phyloP scores from a whole-genome alignment of 2,329 filamentous ascomycete species.

The Ophiocordyceps robertsii region DNA sequence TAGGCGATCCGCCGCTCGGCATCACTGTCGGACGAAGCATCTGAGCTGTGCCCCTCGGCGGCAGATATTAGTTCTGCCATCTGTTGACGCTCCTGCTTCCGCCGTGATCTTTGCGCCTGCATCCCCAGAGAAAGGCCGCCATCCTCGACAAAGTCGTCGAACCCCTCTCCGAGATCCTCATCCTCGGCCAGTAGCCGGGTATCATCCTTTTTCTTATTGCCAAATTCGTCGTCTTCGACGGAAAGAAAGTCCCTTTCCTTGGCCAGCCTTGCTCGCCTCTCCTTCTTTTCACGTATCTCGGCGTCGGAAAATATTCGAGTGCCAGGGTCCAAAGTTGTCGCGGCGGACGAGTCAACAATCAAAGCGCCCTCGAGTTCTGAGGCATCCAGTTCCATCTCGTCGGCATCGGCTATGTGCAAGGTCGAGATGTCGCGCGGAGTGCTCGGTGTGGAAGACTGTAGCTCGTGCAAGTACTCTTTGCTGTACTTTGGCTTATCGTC shows the following conservation, averaged over 20 bases:
- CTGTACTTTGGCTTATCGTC: constrained; percentile 69
- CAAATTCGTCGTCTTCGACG: constrained; percentile 40
- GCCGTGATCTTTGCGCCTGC: constrained; percentile 63
- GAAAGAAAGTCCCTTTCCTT: constrained; percentile 54
- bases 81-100: constrained; percentile 52
- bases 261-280: constrained; percentile 69
- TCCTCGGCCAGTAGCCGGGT: constrained; percentile 72
- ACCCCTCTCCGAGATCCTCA: constrained; percentile 86
- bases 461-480: constrained; percentile 72
- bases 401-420: constrained; percentile 29
- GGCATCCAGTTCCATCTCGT: constrained; percentile 41
- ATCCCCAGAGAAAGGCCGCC: constrained; percentile 65
- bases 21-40: constrained; percentile 55
- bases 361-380: constrained; percentile 50
- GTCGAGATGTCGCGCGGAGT: constrained; percentile 54
- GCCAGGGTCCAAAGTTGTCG: constrained; percentile 14
- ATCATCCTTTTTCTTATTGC: constrained; percentile 47
- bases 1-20: constrained; percentile 68
- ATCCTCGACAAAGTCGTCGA: constrained; percentile 83
- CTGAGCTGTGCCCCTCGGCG: constrained; percentile 54
- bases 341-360: constrained; percentile 41
- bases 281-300: constrained; percentile 85
- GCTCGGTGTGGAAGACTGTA: constrained; percentile 74
- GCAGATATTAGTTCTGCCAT: constrained; percentile 76
- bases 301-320: constrained; percentile 62